Base-by-base conservation (phyloP, 768 basidiomycete genomes). In the Austroboletus eburneus region DNA sequence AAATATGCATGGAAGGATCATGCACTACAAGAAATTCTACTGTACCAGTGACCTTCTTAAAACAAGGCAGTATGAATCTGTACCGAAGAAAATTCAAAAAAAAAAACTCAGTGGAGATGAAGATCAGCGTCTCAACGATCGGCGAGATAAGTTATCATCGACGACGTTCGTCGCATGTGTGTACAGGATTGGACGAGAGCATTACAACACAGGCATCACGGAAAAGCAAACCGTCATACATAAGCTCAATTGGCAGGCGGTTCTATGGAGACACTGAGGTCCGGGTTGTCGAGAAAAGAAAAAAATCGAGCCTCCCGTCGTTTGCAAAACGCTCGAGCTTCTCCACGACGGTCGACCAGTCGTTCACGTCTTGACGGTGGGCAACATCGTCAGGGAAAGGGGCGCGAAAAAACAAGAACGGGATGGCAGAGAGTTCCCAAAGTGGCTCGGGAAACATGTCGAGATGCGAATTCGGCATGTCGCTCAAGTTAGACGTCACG, bases 401-500 rank as follows among this genome's bases (percentile, higher is more conserved):
- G 16, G 63, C 55, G 34, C 57, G 45, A 43, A 60, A n/a, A n/a
- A n/a, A 65, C 10, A 67, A 35, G 36, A 63, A 67, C 1, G 63
- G 65, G 4, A 64, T 57, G 17, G 65, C 65, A 4, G 65, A 67
- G 38, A 65, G 60, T 21, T 63, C 60, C 23, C 45, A 55, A 39
- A 43, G 47, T 5, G 53, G 29, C 17, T 52, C 45, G 3, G 57
- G 24, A 35, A 3, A 14, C 33, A 57, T 46, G 20, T 54, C 60
- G 40, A 56, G 50, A 34, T 44, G 50, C 9, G 27, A 27, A 24
- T 12, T 44, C 14, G 24, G 20, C 3, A 35, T 4, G 16, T 0
- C 16, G 34, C 8, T 43, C n/a, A 23, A 3, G 24, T 40, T 23
- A 8, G 39, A 37, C 18, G 12, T 38, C 4, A 39, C 18, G 10